Percentiles rank a stretch among this genome's conserved stretches.
These are phyloP conservation scores for Syzygium jambos DNA, from an alignment of 345 rosid genomes.

Conservation along the genomic window DNA sequence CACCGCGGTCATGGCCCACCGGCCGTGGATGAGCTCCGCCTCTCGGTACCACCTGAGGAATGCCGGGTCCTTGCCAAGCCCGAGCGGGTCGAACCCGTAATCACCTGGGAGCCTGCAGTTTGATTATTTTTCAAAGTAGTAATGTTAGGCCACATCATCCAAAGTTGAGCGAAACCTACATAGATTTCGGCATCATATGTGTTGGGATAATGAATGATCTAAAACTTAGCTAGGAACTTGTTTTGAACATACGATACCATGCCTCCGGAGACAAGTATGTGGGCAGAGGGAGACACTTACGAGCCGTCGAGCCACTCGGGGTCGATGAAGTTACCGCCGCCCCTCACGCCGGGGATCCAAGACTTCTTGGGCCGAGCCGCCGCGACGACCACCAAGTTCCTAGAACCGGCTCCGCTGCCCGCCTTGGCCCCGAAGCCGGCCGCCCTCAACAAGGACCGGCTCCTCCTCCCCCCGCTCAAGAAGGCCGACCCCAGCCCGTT, in stretches of 20 bases:
- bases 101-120: constrained; percentile 85
- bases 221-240: background rate
- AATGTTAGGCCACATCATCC: background rate
- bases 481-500: constrained; percentile 79
- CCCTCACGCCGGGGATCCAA: constrained; percentile 87
- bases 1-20: constrained; percentile 96
- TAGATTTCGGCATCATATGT: background rate
- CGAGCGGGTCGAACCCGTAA: constrained; percentile 89
- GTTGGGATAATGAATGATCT: background rate
- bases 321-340: constrained; percentile 79
- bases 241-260: background rate
- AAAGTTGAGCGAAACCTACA: background rate
- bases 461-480: constrained; percentile 43
- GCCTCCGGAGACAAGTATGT: background rate
- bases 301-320: constrained; percentile 99
- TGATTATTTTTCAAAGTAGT: background rate
- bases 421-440: constrained; percentile 8
- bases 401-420: constrained; percentile 6
- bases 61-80: constrained; percentile 96
- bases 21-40: constrained; percentile 93
- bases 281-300: constrained; percentile 30
- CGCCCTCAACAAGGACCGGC: constrained; percentile 21
- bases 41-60: constrained; percentile 98
- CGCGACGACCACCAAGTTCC: constrained; percentile 48
- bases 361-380: constrained; percentile 65